Conservation (phyloP, 2,329 filamentous ascomycete genomes). For the Fusarium drepaniforme region DNA sequence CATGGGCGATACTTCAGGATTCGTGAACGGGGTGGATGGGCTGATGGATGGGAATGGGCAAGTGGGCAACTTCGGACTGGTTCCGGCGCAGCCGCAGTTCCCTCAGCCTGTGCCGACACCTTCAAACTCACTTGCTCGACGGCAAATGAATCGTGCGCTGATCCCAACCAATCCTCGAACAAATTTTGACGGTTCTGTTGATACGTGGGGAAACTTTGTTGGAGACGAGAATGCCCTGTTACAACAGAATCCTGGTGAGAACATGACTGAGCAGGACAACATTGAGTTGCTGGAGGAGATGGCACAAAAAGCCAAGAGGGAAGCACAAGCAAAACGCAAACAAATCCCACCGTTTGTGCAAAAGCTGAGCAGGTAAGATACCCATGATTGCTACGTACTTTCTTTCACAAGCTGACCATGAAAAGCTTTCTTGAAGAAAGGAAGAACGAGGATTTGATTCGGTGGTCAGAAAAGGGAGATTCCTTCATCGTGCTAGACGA, state of each 20-base stretch:
- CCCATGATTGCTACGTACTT: not conserved
- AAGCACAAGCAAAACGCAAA: slow-evolving; percentile 90
- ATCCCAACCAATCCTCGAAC: slow-evolving; percentile 56
- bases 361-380: slow-evolving; percentile 90
- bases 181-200: slow-evolving; percentile 54
- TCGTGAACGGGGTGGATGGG: slow-evolving; percentile 43
- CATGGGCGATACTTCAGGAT: slow-evolving; percentile 51
- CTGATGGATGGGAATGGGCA: slow-evolving; percentile 48
- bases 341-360: slow-evolving; percentile 98
- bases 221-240: slow-evolving; percentile 57
- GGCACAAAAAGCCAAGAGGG: slow-evolving; percentile 85
- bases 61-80: slow-evolving; percentile 52
- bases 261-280: slow-evolving; percentile 70
- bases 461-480: slow-evolving; percentile 96
- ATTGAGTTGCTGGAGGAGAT: slow-evolving; percentile 84
- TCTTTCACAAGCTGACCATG: slow-evolving; percentile 36
- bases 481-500: slow-evolving; percentile 98
- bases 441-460: slow-evolving; percentile 93
- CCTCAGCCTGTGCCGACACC: slow-evolving; percentile 49
- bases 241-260: slow-evolving; percentile 51
- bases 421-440: slow-evolving; percentile 90
- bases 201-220: slow-evolving; percentile 57
- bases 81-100: slow-evolving; percentile 52
- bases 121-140: slow-evolving; percentile 65
- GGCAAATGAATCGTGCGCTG: slow-evolving; percentile 64